Conservation (phyloP, 106 monocot species). For the Acanthochlamys bracteata region DNA sequence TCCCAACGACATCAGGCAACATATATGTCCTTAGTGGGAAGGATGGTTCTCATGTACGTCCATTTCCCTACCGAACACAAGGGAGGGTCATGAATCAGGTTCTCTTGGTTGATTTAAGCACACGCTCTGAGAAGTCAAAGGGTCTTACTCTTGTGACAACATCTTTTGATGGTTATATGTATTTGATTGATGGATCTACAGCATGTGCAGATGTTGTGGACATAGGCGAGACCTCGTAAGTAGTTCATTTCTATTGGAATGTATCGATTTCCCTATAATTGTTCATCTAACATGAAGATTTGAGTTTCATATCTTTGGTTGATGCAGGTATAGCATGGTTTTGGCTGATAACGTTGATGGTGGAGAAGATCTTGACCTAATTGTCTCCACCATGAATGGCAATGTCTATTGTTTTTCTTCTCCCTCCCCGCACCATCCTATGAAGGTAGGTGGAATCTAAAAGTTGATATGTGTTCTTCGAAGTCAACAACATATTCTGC, state of each 20-base stretch:
- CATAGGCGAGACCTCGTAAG: slow-evolving; percentile 96
- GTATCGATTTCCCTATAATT: too few relatives aligned
- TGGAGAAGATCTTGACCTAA: slow-evolving; percentile 97
- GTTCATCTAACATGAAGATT: too few relatives aligned
- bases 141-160: slow-evolving; percentile 79
- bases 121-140: slow-evolving; percentile 53
- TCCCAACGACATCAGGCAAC: slow-evolving; percentile 90
- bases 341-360: slow-evolving; percentile 98
- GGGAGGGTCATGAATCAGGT: slow-evolving; percentile 90
- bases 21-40: slow-evolving; percentile 93
- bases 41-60: slow-evolving; percentile 71
- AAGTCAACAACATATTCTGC: too few relatives aligned
- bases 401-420: slow-evolving; percentile 98
- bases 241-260: slow-evolving; percentile 1
- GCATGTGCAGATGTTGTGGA: slow-evolving; percentile 95
- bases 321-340: slow-evolving; percentile 80
- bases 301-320: slow-evolving; percentile 15
- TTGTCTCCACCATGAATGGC: slow-evolving; percentile 99
- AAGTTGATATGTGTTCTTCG: neutral
- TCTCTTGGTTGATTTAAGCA: slow-evolving; percentile 76
- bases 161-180: slow-evolving; percentile 96
- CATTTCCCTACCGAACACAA: slow-evolving; percentile 81
- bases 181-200: slow-evolving; percentile 90
- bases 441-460: slow-evolving; percentile 44
- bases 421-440: slow-evolving; percentile 73